Evolutionary conservation across 179 eudicot genomes (phyloP), one percentile per base, ranked within the genome.

Genomic region (Beta macrorhiza): DNA sequence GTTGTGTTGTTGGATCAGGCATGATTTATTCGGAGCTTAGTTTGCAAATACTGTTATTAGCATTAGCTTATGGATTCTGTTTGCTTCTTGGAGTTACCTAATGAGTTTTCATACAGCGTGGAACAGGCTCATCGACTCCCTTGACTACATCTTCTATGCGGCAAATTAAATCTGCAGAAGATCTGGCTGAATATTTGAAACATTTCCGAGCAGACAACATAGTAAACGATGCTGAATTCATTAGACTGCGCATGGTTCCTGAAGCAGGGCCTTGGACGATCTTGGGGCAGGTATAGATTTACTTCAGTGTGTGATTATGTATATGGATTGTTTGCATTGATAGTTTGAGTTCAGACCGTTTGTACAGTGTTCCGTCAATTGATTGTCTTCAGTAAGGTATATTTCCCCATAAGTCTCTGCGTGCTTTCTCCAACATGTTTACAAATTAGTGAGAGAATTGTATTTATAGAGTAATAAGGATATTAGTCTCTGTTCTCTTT

Each of bases 61-160:
- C 56, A 55, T 71, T 67, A 45, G 16, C 5, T 57, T 65, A 44
- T 25, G 45, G 69, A n/a, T 58, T 32, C 71, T 77, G 63, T 64
- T 51, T 69, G 42, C 59, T 63, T 55, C 10, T 51, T 37, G 56
- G 61, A 72, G 80, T 73, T 85, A 22, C 12, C 76, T 83, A 78
- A 79, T 58, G 64, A 67, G 63, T 75, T 81, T 82, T 17, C 19
- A 49, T 72, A 77, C 98, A 96, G 99, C 90, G 99, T 82, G 99
- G 99, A 87, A 94, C 99, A 83, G 99, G 99, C 74, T 86, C 94
- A 82, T 96, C 99, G 12, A 96, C 97, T 79, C 91, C 99, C 71
- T 82, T 94, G 82, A 92, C 97, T 29, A 19, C 87, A 79, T 90
- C 99, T 32, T 92, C 98, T 71, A 91, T 96, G 96, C 87, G 65